These are phyloP conservation scores for Phylloporus rhodoxanthus DNA, from an alignment of 768 basidiomycete species.

Conservation along the genomic window DNA sequence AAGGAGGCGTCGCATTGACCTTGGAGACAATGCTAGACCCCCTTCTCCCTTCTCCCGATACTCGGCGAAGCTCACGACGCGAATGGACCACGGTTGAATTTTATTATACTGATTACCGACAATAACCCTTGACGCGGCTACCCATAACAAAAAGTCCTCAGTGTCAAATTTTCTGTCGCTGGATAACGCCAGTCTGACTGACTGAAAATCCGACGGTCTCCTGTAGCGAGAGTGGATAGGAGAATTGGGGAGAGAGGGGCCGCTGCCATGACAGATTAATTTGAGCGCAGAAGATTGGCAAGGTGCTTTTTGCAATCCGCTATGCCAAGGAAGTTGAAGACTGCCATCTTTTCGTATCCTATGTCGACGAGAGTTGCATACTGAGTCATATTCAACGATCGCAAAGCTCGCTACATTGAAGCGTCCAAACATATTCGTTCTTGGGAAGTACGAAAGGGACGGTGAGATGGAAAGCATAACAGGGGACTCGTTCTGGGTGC, in stretches of 20 bases:
- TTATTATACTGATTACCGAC: conserved; percentile 58
- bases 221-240: conserved; percentile 49
- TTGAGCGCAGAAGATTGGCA: conserved; percentile 63
- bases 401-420: conserved; percentile 84
- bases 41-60: conserved; percentile 83
- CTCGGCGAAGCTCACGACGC: conserved; percentile 70
- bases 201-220: conserved; percentile 65
- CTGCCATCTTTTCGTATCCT: conserved; percentile 58
- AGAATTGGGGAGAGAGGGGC: conserved; percentile 50
- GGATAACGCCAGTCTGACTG: conserved; percentile 53
- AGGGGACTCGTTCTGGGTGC: conserved; percentile 84
- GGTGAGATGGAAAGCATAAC: conserved; percentile 67
- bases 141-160: conserved; percentile 79
- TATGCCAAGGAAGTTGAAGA: conserved; percentile 55
- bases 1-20: conserved; percentile 34
- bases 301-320: conserved; percentile 71
- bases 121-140: conserved; percentile 63
- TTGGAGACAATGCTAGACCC: conserved; percentile 84
- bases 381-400: conserved; percentile 77
- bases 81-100: conserved; percentile 61
- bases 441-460: conserved; percentile 59
- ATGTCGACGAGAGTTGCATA: conserved; percentile 83
- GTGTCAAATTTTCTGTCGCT: conserved; percentile 71
- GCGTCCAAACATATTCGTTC: conserved; percentile 78
- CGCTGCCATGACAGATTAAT: conserved; percentile 55